Evolutionary conservation across 805 yeast species (phyloP).

Genomic region (Saccharomyces eubayanus): DNA sequence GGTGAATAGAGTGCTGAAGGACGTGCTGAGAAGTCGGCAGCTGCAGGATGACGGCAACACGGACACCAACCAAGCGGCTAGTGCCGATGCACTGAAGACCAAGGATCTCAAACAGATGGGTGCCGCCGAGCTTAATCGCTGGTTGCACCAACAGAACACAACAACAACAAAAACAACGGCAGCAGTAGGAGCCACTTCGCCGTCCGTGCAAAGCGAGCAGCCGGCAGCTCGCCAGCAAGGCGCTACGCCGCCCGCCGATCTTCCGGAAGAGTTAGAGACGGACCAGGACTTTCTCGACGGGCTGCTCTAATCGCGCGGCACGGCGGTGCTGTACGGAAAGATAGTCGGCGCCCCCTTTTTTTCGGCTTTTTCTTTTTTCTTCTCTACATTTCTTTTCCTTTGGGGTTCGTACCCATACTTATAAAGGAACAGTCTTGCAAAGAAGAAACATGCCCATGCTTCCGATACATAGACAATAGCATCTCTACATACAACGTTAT

Average conservation of each 20-base stretch:
- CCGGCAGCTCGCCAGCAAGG: not conserved
- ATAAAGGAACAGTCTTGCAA: not conserved
- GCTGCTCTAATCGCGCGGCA: conserved; percentile 9
- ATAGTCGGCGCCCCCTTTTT: not conserved
- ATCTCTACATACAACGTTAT: not conserved
- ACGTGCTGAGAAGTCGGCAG: conserved; percentile 5
- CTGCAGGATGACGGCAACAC: conserved; percentile 1
- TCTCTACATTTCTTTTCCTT: not conserved
- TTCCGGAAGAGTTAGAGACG: conserved; percentile 16
- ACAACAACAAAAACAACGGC: not conserved
- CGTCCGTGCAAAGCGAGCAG: not conserved
- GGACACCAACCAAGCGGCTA: not conserved
- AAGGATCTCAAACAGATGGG: conserved; percentile 18
- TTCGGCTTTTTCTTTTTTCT: not conserved
- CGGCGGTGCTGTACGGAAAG: conserved; percentile 2
- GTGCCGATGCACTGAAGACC: conserved; percentile 8
- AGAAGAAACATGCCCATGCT: not conserved
- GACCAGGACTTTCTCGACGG: conserved; percentile 25
- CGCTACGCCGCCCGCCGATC: conserved; percentile 3
- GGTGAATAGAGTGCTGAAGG: conserved; percentile 10
- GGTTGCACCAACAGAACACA: conserved; percentile 7
- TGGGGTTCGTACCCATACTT: not conserved
- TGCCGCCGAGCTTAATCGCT: conserved; percentile 12
- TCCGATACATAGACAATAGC: not conserved
- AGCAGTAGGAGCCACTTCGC: not conserved